Evolutionary conservation across 176 grass and related monocot genomes (phyloP), one percentile per base, ranked within the genome.

Genomic region (Chloris gayana): DNA sequence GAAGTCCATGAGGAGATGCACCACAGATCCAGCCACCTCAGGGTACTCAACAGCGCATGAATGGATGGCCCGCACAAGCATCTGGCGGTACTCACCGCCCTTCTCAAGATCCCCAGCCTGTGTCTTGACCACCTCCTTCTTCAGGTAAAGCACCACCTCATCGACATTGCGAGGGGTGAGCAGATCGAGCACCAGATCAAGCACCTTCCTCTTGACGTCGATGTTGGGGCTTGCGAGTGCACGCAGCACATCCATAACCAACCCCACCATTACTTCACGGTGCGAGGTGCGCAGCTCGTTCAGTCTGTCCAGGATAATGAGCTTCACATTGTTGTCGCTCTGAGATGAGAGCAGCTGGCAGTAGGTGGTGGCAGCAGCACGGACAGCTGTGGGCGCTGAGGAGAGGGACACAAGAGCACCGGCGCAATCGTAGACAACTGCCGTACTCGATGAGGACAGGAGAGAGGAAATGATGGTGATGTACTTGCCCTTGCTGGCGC

Each of bases 1-100:
- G 57, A 94, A 94, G 47, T 94, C 92, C 92, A 94, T 94, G 86
- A 94, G 89, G n/a, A 94, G 80, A 79, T 94, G 92, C 72, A 89
- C 92, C 13, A 94, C 92, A 0, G 89, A 94, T 11, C 89, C 89
- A 39, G 92, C 92, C 57, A 94, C 92, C 87, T 94, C 89, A 1
- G 92, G 92, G 67, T 87, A 91, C 82, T 94, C 76, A 15, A 94
- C 83, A 19, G 89, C 85, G 2, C 92, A 94, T 15, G 89, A 80
- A 86, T 94, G 92, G 56, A 94, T 94, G 14, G 87, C 81, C 72
- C 89, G 86, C 26, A 94, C 84, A 11, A 94, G 72, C 92, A 94
- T 94, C 84, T 91, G 92, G 56, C 92, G 86, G 81, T 91, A 94
- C 46, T 94, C 87, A 0, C 92, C 92, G 9, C 79, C 75, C 63